Conservation (phyloP, 495 filamentous ascomycete species). For the Clohesyomyces aquaticus region DNA sequence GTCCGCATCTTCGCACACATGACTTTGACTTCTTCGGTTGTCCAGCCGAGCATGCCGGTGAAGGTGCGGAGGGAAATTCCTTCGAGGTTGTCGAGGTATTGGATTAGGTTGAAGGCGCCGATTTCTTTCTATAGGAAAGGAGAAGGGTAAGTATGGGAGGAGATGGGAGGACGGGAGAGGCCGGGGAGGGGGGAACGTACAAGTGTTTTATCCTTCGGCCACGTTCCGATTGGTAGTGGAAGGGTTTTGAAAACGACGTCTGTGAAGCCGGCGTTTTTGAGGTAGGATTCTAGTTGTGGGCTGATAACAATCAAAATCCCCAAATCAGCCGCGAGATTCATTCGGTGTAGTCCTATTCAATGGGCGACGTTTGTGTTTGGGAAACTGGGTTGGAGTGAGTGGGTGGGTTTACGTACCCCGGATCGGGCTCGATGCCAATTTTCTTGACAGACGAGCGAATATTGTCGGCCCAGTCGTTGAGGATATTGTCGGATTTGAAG, state of each 20-base stretch:
- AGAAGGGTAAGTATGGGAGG: neutral
- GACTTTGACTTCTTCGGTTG: constrained; percentile 55
- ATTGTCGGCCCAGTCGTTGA: constrained; percentile 42
- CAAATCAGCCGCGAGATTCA: neutral
- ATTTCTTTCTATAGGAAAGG: constrained; percentile 32
- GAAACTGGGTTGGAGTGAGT: no score
- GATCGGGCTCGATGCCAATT: constrained; percentile 34
- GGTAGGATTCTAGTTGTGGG: constrained; percentile 32
- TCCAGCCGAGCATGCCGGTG: constrained; percentile 60
- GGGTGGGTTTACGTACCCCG: constrained; percentile 18
- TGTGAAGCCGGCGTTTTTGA: constrained; percentile 46
- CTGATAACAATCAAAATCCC: no score
- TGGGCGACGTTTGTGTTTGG: no score
- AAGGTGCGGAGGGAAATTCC: constrained; percentile 53
- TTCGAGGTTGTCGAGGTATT: constrained; percentile 52
- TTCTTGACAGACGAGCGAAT: constrained; percentile 29
- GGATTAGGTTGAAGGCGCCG: constrained; percentile 39
- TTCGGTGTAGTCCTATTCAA: no score
- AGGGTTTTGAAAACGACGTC: constrained; percentile 44
- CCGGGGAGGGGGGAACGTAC: constrained; percentile 3
- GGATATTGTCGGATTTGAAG: constrained; percentile 43
- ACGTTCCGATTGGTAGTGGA: constrained; percentile 39
- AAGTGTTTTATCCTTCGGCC: constrained; percentile 41
- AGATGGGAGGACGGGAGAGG: neutral
- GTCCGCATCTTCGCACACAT: constrained; percentile 57